A percentile compares a stretch with the other conserved stretches of the same genome.
These are phyloP conservation scores for Amanita brunnescens DNA, from an alignment of 768 basidiomycete species.

Conservation along the genomic window DNA sequence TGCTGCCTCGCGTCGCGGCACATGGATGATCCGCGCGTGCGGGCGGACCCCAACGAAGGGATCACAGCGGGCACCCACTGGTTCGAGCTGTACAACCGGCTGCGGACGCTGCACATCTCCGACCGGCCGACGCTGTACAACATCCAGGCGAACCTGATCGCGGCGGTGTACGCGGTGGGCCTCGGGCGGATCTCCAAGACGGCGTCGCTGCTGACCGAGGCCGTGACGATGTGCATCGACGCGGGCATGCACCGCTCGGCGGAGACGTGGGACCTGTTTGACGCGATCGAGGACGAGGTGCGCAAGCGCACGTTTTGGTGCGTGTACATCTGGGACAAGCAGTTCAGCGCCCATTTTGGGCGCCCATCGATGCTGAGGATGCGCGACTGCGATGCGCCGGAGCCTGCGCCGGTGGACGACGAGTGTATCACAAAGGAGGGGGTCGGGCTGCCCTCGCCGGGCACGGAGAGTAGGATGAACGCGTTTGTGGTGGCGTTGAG, in stretches of 20 bases:
- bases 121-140: slow-evolving; percentile 89
- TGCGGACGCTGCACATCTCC: slow-evolving; percentile 82
- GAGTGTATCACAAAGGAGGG: slow-evolving; percentile 78
- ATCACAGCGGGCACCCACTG: slow-evolving; percentile 87
- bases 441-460: slow-evolving; percentile 55
- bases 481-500: slow-evolving; percentile 74
- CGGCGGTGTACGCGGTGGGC: slow-evolving; percentile 90
- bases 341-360: slow-evolving; percentile 82
- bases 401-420: slow-evolving; percentile 80
- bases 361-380: slow-evolving; percentile 80
- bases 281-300: slow-evolving; percentile 84
- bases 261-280: slow-evolving; percentile 80
- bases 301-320: slow-evolving; percentile 96
- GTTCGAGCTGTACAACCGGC: slow-evolving; percentile 81
- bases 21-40: slow-evolving; percentile 85
- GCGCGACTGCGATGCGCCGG: slow-evolving; percentile 86
- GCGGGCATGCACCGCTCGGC: slow-evolving; percentile 84
- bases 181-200: slow-evolving; percentile 84
- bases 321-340: slow-evolving; percentile 95
- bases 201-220: slow-evolving; percentile 78
- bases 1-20: slow-evolving; percentile 90
- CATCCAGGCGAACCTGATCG: slow-evolving; percentile 83
- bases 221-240: slow-evolving; percentile 81
- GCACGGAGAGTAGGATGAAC: slow-evolving; percentile 66
- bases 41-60: slow-evolving; percentile 72